Evolutionary conservation across 371 early-diverging fungal genomes (phyloP), one percentile per base, ranked within the genome.

Genomic region (Syncephalastrum racemosum): DNA sequence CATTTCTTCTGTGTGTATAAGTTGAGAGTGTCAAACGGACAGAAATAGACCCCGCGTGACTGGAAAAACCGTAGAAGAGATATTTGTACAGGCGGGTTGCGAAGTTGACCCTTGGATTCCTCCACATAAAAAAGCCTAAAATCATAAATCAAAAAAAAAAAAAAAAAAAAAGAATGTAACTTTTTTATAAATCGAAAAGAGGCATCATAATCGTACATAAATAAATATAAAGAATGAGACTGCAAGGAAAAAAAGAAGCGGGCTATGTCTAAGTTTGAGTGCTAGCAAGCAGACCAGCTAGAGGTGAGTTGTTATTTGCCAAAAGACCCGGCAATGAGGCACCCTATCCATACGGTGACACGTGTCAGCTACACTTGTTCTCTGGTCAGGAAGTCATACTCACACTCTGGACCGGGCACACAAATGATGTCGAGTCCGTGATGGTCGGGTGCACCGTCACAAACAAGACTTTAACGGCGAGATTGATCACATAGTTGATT

Each of bases 371-470:
- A 12, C 6, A 31, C 27, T 50, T 8, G 3, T 51, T 39, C 13
- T 40, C 23, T 52, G 27, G 27, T 52, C 18, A 16, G 7, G 18
- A 12, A 27, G 10, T 6, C 15, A 4, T 24, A 45, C 23, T 58
- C 60, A 69, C 67, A 8, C 58, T 15, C 42, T 52, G 41, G 16
- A 70, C 50, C 39, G 71, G 71, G 47, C 71, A 70, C 43, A 52
- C 54, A 47, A 70, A 62, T 1, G 64, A 39, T 15, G 64, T 49
- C 1, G 54, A 36, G 4, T 60, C 58, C 13, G 46, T 24, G 41
- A 77, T 73, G 18, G 75, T 64, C 42, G 73, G 71, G 54, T 70
- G 64, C 27, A 80, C 65, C 14, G 45, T 51, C 54, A 78, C 67
- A 40, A 71, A 69, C 18, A 80, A 52, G 16, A 80, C 69, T 54